Percentiles rank a stretch among this genome's conserved stretches.
phyloP scores from a whole-genome alignment of 192 early-diverging fungal species.

The Gigaspora rosea region DNA sequence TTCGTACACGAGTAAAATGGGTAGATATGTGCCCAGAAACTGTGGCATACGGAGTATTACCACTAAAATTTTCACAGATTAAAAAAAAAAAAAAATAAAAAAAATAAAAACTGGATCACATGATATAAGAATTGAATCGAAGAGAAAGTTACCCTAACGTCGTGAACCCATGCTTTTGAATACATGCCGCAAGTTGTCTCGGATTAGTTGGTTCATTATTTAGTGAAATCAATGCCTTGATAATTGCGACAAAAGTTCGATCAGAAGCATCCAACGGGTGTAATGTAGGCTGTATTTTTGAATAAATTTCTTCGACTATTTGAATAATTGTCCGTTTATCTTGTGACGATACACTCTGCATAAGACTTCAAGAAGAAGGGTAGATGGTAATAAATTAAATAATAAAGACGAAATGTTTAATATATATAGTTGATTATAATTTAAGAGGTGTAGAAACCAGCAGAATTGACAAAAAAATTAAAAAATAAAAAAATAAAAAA shows the following conservation, averaged over 20 bases:
- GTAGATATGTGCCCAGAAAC: slow-evolving; percentile 19
- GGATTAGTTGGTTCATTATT: slow-evolving; percentile 82
- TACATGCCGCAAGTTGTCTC: slow-evolving; percentile 76
- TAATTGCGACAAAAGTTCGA: slow-evolving; percentile 86
- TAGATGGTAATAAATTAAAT: neutral
- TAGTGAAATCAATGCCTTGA: slow-evolving; percentile 75
- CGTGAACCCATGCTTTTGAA: slow-evolving; percentile 78
- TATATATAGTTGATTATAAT: too few species aligned
- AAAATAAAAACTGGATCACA: slow-evolving; percentile 6
- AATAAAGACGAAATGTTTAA: too few species aligned
- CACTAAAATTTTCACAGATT: slow-evolving; percentile 8
- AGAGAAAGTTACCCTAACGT: slow-evolving; percentile 68
- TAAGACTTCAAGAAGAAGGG: neutral
- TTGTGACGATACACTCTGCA: slow-evolving; percentile 16
- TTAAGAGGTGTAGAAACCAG: too few species aligned
- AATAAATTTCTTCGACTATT: slow-evolving; percentile 26
- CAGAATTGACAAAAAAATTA: too few species aligned
- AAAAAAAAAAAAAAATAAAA: slow-evolving; percentile 13
- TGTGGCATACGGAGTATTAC: slow-evolving; percentile 1
- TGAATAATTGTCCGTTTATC: neutral
- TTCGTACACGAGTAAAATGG: neutral
- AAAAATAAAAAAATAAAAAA: too few species aligned
- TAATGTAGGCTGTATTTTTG: slow-evolving; percentile 17
- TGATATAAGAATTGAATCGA: neutral
- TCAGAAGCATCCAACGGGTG: slow-evolving; percentile 80